Evolutionary conservation across 768 basidiomycete species (phyloP).

Genomic region (Auriscalpium vulgare): DNA sequence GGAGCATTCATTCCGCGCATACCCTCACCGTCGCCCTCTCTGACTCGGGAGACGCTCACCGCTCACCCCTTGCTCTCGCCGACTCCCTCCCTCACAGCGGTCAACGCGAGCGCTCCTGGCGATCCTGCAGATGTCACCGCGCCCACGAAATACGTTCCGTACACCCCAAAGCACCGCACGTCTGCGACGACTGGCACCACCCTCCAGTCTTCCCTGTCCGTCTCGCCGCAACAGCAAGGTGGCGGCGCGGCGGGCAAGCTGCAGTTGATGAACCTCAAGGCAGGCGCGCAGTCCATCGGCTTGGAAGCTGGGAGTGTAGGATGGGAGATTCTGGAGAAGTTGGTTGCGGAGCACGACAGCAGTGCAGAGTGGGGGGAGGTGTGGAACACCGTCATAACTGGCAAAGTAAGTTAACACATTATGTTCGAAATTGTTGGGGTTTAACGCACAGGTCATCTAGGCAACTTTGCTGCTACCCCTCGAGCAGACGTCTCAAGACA

Average conservation of each 20-base stretch:
- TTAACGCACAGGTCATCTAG: conserved; percentile 29
- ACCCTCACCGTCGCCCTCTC: conserved; percentile 22
- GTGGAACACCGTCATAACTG: conserved; percentile 52
- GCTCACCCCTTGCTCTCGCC: conserved; percentile 63
- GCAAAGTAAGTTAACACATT: conserved; percentile 42
- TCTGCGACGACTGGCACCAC: conserved; percentile 37
- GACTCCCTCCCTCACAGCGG: conserved; percentile 20
- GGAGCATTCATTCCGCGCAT: conserved; percentile 35
- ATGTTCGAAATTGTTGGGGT: background rate
- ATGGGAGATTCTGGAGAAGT: conserved; percentile 70
- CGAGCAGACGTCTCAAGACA: conserved; percentile 42
- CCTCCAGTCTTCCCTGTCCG: conserved; percentile 30
- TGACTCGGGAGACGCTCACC: conserved; percentile 40
- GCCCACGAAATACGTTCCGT: conserved; percentile 58
- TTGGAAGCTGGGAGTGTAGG: conserved; percentile 58
- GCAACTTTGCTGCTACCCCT: conserved; percentile 75
- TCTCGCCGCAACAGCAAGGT: conserved; percentile 35
- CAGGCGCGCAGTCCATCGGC: conserved; percentile 61
- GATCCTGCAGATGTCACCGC: conserved; percentile 11
- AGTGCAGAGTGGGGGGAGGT: conserved; percentile 61
- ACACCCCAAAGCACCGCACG: conserved; percentile 64
- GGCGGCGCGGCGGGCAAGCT: conserved; percentile 60
- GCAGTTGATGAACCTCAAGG: conserved; percentile 67
- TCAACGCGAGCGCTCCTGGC: conserved; percentile 10
- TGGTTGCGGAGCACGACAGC: conserved; percentile 45